Evolutionary conservation across 495 filamentous ascomycete species (phyloP).

Genomic region (Hypoxylon crocopeplum): DNA sequence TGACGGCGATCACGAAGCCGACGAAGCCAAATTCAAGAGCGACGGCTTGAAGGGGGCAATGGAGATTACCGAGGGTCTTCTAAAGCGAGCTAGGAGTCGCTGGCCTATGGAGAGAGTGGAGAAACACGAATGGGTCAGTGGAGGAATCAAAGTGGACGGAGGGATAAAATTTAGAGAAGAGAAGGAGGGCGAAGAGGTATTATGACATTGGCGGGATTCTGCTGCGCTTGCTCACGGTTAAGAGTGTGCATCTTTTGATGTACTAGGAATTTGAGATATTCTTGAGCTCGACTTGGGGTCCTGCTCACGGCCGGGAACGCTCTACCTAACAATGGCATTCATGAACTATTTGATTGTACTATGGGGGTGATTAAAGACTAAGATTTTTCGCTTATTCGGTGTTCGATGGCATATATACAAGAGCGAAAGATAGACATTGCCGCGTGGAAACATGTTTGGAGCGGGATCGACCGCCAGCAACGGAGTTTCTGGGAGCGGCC

Average conservation of each 20-base stretch:
- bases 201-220: conserved; percentile 27
- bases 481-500: conserved; percentile 18
- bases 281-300: conserved; percentile 8
- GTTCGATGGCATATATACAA: conserved; percentile 12
- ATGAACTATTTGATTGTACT: conserved; percentile 9
- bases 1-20: conserved; percentile 65
- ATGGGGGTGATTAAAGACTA: conserved; percentile 28
- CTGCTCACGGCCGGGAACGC: not conserved
- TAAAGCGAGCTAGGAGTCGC: conserved; percentile 79
- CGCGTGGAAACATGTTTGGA: conserved; percentile 1
- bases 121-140: conserved; percentile 75
- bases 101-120: conserved; percentile 76
- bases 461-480: conserved; percentile 11
- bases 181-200: conserved; percentile 61
- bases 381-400: conserved; percentile 21
- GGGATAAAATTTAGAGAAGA: conserved; percentile 75
- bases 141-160: conserved; percentile 72
- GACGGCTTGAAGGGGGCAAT: conserved; percentile 74
- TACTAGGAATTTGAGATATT: conserved; percentile 5
- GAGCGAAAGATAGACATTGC: conserved; percentile 19
- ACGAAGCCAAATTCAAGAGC: conserved; percentile 58
- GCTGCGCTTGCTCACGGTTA: not conserved
- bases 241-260: not conserved
- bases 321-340: not conserved
- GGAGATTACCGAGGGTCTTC: conserved; percentile 77